phyloP scores from a whole-genome alignment of 2,329 filamentous ascomycete genomes.

The Arthrobotrys sphaeroides region DNA sequence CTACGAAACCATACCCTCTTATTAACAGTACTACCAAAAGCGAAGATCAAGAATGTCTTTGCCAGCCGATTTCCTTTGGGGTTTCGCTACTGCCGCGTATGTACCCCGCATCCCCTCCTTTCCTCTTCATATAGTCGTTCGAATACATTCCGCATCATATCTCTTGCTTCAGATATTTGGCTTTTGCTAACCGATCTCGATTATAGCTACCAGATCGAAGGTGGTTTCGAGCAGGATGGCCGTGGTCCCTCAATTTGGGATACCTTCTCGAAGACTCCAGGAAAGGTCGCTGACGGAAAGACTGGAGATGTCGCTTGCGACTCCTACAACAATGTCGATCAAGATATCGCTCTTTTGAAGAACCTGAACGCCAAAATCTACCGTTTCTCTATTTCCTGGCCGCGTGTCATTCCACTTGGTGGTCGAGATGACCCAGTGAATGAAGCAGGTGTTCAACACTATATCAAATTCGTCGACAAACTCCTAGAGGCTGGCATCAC shows the following conservation, averaged over 20 bases:
- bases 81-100: conserved; percentile 80
- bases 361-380: conserved; percentile 77
- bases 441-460: conserved; percentile 78
- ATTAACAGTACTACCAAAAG: conserved; percentile 32
- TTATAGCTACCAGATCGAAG: conserved; percentile 85
- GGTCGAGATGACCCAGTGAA: conserved; percentile 84
- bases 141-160: neutral
- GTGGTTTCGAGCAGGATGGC: conserved; percentile 76
- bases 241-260: conserved; percentile 89
- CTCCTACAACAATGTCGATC: conserved; percentile 80
- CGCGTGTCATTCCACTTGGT: conserved; percentile 84
- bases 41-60: conserved; percentile 62
- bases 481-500: conserved; percentile 78
- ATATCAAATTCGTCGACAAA: conserved; percentile 80
- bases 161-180: neutral
- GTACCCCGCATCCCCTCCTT: conserved; percentile 58
- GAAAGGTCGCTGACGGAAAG: conserved; percentile 81
- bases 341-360: conserved; percentile 82
- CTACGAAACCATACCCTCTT: neutral
- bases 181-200: conserved; percentile 20
- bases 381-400: conserved; percentile 86
- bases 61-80: conserved; percentile 78
- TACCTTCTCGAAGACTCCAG: conserved; percentile 80
- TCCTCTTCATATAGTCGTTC: neutral
- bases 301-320: conserved; percentile 83